Evolutionary conservation across 495 filamentous ascomycete genomes (phyloP), one percentile per base, ranked within the genome.

Genomic region (Penicillium soppii): DNA sequence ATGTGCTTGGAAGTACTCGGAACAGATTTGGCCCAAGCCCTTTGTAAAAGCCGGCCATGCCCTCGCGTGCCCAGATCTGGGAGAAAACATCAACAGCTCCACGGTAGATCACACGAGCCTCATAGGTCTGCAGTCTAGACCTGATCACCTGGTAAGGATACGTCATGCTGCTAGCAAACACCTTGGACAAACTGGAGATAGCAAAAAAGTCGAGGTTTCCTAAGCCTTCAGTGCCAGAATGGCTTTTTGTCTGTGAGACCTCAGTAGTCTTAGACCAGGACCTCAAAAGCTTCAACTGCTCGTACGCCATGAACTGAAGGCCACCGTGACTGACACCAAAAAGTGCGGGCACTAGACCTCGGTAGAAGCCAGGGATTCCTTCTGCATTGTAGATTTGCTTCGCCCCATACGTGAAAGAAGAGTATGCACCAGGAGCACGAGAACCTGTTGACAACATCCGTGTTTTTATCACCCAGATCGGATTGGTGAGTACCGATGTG

Each of bases 381-480:
- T 97, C 91, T 21, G 70, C 71, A 5, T 61, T 69, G 39, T 84
- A 76, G 8, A 97, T 81, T 41, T 81, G 79, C 23, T 54, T 68
- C 22, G 82, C 77, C 41, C 94, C 94, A 44, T 84, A 73, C 43
- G 72, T 71, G 67, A 95, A 85, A 52, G 80, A 84, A n/a, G 80
- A 72, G 70, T 97, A 99, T 5, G 92, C 92, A 44, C 90, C 90
- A 1, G 83, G 86, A 20, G 81, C 76, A 33, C 74, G 69, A 39
- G 80, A 79, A 57, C 91, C 85, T 3, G 86, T 90, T 25, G 91
- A 88, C 10, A 99, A 75, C 92, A 99, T 97, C 43, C 94, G 89
- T 3, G 94, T 99, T 68, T 97, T 97, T 65, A 99, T 82, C 5
- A 99, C 94, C 94, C 94, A 99, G 62, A 99, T 87, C 4, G 94